phyloP scores from a whole-genome alignment of 805 yeast genomes.

The Wickerhamomyces queroliae region DNA sequence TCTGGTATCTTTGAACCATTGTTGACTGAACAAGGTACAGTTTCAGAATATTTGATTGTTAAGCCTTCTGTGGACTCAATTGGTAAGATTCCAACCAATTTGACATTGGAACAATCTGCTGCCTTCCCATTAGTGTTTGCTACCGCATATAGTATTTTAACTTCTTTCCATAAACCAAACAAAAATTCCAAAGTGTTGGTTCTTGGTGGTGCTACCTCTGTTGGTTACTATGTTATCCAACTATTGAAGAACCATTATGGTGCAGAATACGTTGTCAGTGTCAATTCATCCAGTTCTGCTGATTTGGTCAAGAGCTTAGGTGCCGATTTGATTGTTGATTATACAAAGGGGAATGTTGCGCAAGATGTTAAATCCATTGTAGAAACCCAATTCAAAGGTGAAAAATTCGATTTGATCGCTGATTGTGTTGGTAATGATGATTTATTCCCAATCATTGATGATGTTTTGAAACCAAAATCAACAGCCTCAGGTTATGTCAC shows the following conservation, averaged over 20 bases:
- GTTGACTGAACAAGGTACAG: conserved; percentile 31
- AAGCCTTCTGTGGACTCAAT: conserved; percentile 25
- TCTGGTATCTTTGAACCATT: conserved; percentile 31
- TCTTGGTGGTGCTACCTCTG: conserved; percentile 72
- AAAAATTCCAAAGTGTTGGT: conserved; percentile 47
- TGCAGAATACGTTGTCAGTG: conserved; percentile 47
- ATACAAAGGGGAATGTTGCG: conserved; percentile 37
- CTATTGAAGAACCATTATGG: conserved; percentile 43
- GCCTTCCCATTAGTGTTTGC: conserved; percentile 59
- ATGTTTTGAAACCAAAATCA: conserved; percentile 38
- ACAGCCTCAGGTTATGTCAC: conserved; percentile 46
- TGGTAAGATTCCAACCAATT: conserved; percentile 33
- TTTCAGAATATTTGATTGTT: conserved; percentile 40
- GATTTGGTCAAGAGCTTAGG: conserved; percentile 43
- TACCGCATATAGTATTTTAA: conserved; percentile 46
- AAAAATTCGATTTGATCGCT: conserved; percentile 52
- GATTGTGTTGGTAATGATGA: conserved; percentile 62
- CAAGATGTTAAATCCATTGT: conserved; percentile 28
- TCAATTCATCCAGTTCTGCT: conserved; percentile 46
- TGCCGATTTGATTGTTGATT: conserved; percentile 54
- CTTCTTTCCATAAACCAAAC: conserved; percentile 29
- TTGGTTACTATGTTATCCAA: conserved; percentile 53
- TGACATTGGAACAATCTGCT: conserved; percentile 47
- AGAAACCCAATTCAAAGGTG: conserved; percentile 23
- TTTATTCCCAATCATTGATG: conserved; percentile 36